A percentile compares a stretch with the other conserved stretches of the same genome.
These are phyloP conservation scores for Babesia gibsoni DNA, from an alignment of 169 alveolate genomes.

Conservation along the genomic window DNA sequence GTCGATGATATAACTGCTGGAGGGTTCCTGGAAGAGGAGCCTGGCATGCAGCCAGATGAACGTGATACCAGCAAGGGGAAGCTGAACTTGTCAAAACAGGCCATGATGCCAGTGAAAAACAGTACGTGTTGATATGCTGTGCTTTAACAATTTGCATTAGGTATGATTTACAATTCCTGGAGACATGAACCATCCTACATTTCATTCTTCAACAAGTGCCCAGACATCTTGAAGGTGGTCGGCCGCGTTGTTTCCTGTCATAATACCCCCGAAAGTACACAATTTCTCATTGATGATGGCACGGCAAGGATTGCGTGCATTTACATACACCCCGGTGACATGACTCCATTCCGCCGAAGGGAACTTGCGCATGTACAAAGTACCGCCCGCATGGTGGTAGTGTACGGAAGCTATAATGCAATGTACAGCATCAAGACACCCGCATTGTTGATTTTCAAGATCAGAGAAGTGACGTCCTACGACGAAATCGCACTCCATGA, in stretches of 20 bases:
- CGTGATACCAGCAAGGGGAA: neutral
- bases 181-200: slow-evolving; percentile 38
- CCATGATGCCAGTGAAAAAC: slow-evolving; percentile 33
- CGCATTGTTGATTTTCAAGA: slow-evolving; percentile 45
- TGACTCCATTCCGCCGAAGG: slow-evolving; percentile 30
- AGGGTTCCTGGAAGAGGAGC: slow-evolving; percentile 28
- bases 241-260: slow-evolving; percentile 37
- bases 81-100: slow-evolving; percentile 3
- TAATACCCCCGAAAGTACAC: slow-evolving; percentile 44
- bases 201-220: slow-evolving; percentile 30
- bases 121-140: neutral
- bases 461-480: slow-evolving; percentile 33
- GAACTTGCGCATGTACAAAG: slow-evolving; percentile 10
- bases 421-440: slow-evolving; percentile 50
- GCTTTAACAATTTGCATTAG: slow-evolving; percentile 8
- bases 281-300: slow-evolving; percentile 57
- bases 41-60: neutral
- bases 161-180: slow-evolving; percentile 58
- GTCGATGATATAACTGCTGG: slow-evolving; percentile 39
- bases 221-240: slow-evolving; percentile 52
- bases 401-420: slow-evolving; percentile 63
- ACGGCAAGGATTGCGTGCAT: slow-evolving; percentile 54
- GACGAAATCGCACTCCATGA: slow-evolving; percentile 57
- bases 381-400: slow-evolving; percentile 15
- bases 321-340: slow-evolving; percentile 42